phyloP scores from a whole-genome alignment of 1,284 basidiomycete genomes.

The Mycocalia duriaeana region DNA sequence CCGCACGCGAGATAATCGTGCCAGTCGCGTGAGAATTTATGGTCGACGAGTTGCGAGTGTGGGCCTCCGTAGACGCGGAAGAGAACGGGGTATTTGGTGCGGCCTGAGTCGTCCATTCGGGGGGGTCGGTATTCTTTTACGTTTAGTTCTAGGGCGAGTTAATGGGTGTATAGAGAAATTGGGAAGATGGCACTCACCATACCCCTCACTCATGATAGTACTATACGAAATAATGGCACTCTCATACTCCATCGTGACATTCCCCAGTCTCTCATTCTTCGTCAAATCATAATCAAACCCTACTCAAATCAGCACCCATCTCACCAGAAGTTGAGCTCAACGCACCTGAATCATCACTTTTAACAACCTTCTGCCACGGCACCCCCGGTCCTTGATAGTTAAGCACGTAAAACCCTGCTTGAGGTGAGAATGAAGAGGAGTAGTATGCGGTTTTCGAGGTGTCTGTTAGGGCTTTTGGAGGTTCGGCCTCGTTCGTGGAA shows the following conservation, averaged over 20 bases:
- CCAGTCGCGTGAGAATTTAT: conserved; percentile 74
- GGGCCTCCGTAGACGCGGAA: conserved; percentile 91
- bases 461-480: conserved; percentile 65
- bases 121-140: conserved; percentile 88
- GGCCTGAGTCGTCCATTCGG: conserved; percentile 86
- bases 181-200: conserved; percentile 46
- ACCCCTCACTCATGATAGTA: conserved; percentile 76
- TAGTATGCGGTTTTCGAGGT: conserved; percentile 57
- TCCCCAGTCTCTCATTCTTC: conserved; percentile 65
- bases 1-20: conserved; percentile 81
- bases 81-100: conserved; percentile 89
- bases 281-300: conserved; percentile 64
- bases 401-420: conserved; percentile 81
- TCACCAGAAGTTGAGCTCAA: conserved; percentile 9
- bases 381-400: conserved; percentile 78
- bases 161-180: background rate
- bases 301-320: conserved; percentile 18
- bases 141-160: conserved; percentile 64
- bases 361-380: conserved; percentile 82
- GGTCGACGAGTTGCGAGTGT: conserved; percentile 71
- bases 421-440: conserved; percentile 72
- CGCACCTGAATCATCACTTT: conserved; percentile 57
- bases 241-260: conserved; percentile 69
- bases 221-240: conserved; percentile 65
- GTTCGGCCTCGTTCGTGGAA: background rate